Evolutionary conservation across 805 yeast genomes (phyloP).

Genomic region (Metschnikowia lunata): DNA sequence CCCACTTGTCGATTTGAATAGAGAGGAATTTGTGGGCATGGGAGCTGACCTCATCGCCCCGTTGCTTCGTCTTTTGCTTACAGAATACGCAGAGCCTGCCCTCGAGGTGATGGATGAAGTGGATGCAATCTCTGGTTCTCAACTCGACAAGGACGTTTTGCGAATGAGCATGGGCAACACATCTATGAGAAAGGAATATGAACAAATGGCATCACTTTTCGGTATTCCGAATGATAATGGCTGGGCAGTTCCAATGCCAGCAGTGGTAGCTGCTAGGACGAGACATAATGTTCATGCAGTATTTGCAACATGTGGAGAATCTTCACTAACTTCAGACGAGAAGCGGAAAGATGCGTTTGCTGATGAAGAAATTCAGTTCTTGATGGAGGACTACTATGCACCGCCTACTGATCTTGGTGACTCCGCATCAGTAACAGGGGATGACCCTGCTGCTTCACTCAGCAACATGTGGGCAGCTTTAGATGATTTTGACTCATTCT

Average conservation of each 20-base stretch:
- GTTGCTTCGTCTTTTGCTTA: constrained; percentile 66
- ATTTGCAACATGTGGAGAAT: constrained; percentile 70
- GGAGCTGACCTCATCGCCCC: constrained; percentile 97
- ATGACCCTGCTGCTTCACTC: constrained; percentile 67
- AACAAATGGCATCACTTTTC: constrained; percentile 80
- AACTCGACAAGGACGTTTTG: constrained; percentile 84
- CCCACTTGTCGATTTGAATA: constrained; percentile 70
- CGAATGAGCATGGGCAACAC: constrained; percentile 87
- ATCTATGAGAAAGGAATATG: constrained; percentile 74
- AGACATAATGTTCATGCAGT: constrained; percentile 94
- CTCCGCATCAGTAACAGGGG: constrained; percentile 46
- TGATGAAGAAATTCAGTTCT: constrained; percentile 47
- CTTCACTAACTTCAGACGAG: constrained; percentile 28
- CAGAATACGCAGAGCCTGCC: constrained; percentile 87
- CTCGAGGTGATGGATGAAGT: constrained; percentile 86
- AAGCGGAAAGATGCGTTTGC: constrained; percentile 16
- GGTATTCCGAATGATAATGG: constrained; percentile 95
- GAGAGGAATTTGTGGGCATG: constrained; percentile 77
- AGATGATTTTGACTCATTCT: constrained; percentile 84
- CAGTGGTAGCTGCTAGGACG: constrained; percentile 81
- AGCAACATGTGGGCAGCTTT: constrained; percentile 91
- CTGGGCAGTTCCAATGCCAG: constrained; percentile 97
- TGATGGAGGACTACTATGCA: constrained; percentile 53
- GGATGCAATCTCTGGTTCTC: constrained; percentile 79
- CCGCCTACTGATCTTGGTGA: constrained; percentile 39